Evolutionary conservation across 2,329 filamentous ascomycete genomes (phyloP), one percentile per base, ranked within the genome.

Genomic region (Venturia oleaginea): DNA sequence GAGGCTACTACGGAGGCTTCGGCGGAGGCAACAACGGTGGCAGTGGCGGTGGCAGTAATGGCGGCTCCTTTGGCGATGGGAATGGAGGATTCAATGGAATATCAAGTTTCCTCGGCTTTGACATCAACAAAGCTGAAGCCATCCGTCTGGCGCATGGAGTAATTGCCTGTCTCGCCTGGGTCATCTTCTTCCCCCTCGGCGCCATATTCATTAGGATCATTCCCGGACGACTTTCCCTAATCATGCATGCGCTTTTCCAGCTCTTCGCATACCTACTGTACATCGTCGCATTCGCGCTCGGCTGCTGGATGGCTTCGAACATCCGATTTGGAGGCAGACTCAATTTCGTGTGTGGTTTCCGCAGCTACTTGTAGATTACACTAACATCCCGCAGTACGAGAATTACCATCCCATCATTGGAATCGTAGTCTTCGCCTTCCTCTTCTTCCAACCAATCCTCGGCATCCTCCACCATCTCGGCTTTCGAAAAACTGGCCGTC

Each of bases 381-480:
- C 22, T 27, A 43, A 66, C 61, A 27, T 4, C 10, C 38, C 7
- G 69, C 62, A 77, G 64, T 65, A 80, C 11, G 65, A 73, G 55
- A 70, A 73, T 54, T 73, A 79, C 55, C 83, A 85, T 66, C 75
- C 80, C 0, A 77, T 83, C 67, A 82, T 85, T 62, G 83, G 83
- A n/a, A 76, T 82, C 6, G 70, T 83, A 10, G 75, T 83, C 3
- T 72, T 85, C 43, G 72, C 72, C 0, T 67, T 76, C 8, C 70
- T 89, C 3, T 75, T 86, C 13, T 81, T 87, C 67, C 81, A 84
- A 67, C 83, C 83, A 0, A 69, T 79, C 2, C 73, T 83, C 43
- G 83, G 83, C 2, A 69, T 78, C 19, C 66, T 83, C 2, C 83
- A 85, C 67, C 83, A 85, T 68, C 66, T 72, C 3, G 68, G 79